Conservation (phyloP, 306 rosid species). For the Aeschynomene evenia region DNA sequence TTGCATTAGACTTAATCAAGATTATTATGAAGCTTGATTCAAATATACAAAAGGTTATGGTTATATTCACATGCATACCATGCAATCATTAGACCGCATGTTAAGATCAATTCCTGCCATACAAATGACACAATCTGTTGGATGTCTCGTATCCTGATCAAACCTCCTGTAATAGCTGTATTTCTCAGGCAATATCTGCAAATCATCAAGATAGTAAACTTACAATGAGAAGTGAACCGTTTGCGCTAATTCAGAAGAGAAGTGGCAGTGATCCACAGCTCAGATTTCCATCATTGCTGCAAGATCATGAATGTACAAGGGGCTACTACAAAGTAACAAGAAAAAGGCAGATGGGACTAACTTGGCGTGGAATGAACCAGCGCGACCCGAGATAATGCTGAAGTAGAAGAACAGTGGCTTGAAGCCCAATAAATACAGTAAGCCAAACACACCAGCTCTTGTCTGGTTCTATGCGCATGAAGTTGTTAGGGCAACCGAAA, state of each 20-base stretch:
- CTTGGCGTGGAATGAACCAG: conserved; percentile 99
- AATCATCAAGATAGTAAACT: conserved; percentile 25
- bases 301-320: neutral
- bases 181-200: conserved; percentile 93
- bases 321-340: neutral
- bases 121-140: conserved; percentile 93
- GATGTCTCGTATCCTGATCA: conserved; percentile 58
- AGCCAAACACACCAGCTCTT: conserved; percentile 74
- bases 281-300: no score
- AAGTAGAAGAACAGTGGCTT: conserved; percentile 81
- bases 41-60: conserved; percentile 7
- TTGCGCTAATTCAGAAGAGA: neutral
- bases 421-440: conserved; percentile 65
- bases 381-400: conserved; percentile 95
- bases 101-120: conserved; percentile 76
- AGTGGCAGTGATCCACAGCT: no score
- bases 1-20: conserved; percentile 26
- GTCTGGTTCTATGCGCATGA: conserved; percentile 88
- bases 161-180: conserved; percentile 81
- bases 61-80: conserved; percentile 54
- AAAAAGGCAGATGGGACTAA: conserved; percentile 4
- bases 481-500: conserved; percentile 92
- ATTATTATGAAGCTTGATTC: conserved; percentile 26
- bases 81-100: conserved; percentile 79
- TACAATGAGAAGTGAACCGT: conserved; percentile 11